Conservation (phyloP, 2,329 filamentous ascomycete genomes). For the Ascochyta fabae region DNA sequence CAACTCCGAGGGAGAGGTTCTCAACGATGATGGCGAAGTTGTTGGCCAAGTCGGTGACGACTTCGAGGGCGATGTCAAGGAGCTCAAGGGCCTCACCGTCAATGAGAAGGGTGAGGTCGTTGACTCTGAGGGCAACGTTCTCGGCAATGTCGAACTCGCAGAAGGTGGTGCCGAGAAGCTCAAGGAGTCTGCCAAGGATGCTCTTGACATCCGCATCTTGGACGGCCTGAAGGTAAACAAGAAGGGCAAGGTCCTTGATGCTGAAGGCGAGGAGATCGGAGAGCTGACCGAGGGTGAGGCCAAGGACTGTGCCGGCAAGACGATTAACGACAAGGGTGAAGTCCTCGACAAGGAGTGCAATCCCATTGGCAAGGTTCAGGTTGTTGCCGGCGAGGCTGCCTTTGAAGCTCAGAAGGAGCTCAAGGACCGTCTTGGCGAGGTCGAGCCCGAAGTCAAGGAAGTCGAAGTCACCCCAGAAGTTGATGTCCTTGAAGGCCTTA, state of each 20-base stretch:
- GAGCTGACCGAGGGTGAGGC: slow-evolving; percentile 57
- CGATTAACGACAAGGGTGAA: slow-evolving; percentile 58
- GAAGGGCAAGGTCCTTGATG: slow-evolving; percentile 61
- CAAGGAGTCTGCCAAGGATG: slow-evolving; percentile 48
- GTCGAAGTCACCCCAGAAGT: slow-evolving; percentile 53
- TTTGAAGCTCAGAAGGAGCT: slow-evolving; percentile 58
- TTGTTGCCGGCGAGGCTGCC: slow-evolving; percentile 58
- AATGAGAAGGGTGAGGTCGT: slow-evolving; percentile 60
- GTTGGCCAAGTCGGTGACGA: slow-evolving; percentile 57
- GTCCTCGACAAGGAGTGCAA: slow-evolving; percentile 59
- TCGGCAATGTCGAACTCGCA: slow-evolving; percentile 58
- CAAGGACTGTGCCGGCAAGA: slow-evolving; percentile 55
- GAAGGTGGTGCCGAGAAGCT: slow-evolving; percentile 58
- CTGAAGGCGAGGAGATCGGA: slow-evolving; percentile 59
- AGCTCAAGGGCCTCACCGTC: slow-evolving; percentile 57
- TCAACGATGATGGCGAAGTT: slow-evolving; percentile 58
- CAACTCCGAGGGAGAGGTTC: slow-evolving; percentile 58
- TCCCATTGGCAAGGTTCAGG: slow-evolving; percentile 57
- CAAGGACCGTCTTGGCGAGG: slow-evolving; percentile 54
- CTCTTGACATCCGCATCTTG: slow-evolving; percentile 56
- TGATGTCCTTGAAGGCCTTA: slow-evolving; percentile 58
- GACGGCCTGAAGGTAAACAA: slow-evolving; percentile 64
- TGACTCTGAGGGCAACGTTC: slow-evolving; percentile 58
- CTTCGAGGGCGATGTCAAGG: slow-evolving; percentile 50
- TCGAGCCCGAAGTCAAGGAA: slow-evolving; percentile 51